Evolutionary conservation across 1,139 yeast species (phyloP).

Genomic region (Kluyveromyces sp.): DNA sequence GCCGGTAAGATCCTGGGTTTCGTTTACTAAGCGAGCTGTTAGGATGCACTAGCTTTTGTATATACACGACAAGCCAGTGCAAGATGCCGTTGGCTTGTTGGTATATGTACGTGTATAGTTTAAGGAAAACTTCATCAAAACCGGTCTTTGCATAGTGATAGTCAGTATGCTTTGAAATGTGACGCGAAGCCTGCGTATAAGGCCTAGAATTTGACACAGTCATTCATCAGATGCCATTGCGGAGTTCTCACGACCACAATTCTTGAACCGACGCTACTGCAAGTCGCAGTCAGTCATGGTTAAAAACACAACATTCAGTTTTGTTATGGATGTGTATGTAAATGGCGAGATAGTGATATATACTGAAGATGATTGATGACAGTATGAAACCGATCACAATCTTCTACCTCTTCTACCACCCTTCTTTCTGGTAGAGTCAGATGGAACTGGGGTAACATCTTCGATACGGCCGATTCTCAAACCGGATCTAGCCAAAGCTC

Average conservation of each 20-base stretch:
- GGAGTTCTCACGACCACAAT: too few species aligned
- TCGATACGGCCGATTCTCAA: slow-evolving; percentile 99
- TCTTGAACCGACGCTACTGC: too few species aligned
- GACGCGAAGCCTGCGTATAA: too few species aligned
- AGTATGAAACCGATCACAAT: slow-evolving; percentile 50
- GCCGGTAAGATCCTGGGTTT: slow-evolving; percentile 97
- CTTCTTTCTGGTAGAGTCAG: slow-evolving; percentile 99
- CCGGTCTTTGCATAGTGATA: too few species aligned
- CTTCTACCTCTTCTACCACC: slow-evolving; percentile 99
- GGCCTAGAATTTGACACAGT: too few species aligned
- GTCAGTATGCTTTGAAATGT: too few species aligned
- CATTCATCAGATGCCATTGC: too few species aligned
- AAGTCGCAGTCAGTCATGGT: too few species aligned
- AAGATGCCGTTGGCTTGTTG: not conserved
- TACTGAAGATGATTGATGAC: not conserved
- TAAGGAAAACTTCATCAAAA: not conserved
- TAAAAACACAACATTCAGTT: slow-evolving; percentile 1
- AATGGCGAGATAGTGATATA: slow-evolving; percentile 1
- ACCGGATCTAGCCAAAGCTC: slow-evolving; percentile 99
- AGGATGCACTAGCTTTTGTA: not conserved
- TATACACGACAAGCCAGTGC: not conserved
- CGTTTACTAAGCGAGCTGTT: slow-evolving; percentile 57
- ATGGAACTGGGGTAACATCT: slow-evolving; percentile 99
- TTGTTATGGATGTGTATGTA: not conserved
- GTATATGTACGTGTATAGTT: not conserved